phyloP scores from a whole-genome alignment of 257 asterid genomes.

The Ligustrum vulgare region DNA sequence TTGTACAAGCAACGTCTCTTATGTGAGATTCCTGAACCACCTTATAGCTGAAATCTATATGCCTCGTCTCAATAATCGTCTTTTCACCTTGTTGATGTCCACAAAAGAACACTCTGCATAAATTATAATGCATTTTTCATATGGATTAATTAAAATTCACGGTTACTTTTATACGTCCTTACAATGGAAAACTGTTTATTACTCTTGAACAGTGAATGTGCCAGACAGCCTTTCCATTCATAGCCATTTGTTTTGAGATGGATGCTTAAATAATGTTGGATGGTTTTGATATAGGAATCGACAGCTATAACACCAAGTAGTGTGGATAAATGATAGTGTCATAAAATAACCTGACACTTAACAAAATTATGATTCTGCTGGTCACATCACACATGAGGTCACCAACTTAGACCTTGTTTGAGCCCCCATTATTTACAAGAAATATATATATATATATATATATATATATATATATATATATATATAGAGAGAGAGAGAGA shows the following conservation, averaged over 20 bases:
- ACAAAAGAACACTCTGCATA: background rate
- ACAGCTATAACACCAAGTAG: background rate
- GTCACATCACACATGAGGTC: background rate
- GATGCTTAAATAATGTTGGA: background rate
- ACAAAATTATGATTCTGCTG: background rate
- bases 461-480: too few relatives aligned
- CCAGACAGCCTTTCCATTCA: too few relatives aligned
- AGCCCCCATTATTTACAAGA: too few relatives aligned
- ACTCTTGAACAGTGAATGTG: too few relatives aligned
- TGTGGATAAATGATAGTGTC: background rate
- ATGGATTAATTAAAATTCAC: background rate
- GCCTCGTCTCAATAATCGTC: background rate
- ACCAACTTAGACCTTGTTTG: background rate
- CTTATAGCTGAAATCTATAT: background rate
- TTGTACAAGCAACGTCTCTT: conserved; percentile 34
- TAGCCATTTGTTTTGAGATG: background rate
- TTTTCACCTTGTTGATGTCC: conserved; percentile 4
- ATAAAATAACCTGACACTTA: background rate
- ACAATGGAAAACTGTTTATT: background rate
- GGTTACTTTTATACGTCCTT: background rate
- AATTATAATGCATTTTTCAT: background rate
- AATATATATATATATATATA: too few relatives aligned
- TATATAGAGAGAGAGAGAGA: too few relatives aligned
- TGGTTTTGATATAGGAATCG: background rate
- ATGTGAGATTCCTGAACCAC: conserved; percentile 30